These are phyloP conservation scores for Monosporozyma servazzii DNA, from an alignment of 805 yeast genomes.

Conservation along the genomic window DNA sequence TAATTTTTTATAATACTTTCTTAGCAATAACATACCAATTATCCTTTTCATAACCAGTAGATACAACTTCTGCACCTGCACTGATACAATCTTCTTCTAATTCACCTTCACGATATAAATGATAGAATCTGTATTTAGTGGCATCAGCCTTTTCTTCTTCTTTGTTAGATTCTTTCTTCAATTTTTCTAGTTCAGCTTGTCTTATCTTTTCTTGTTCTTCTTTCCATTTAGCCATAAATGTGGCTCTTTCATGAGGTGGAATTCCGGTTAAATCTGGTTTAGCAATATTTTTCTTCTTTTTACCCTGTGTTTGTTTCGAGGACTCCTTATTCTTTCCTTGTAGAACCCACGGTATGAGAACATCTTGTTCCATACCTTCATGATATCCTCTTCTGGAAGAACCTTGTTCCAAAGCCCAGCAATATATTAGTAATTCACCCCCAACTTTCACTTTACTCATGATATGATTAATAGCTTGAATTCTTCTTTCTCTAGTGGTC, in stretches of 20 bases:
- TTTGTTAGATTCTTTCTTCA: slow-evolving; percentile 14
- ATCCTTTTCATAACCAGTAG: slow-evolving; percentile 81
- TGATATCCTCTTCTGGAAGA: slow-evolving; percentile 82
- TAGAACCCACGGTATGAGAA: slow-evolving; percentile 91
- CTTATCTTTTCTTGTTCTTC: slow-evolving; percentile 20
- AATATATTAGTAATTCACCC: slow-evolving; percentile 74
- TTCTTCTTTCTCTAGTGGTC: slow-evolving; percentile 71
- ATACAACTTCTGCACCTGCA: slow-evolving; percentile 65
- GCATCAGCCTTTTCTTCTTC: slow-evolving; percentile 22
- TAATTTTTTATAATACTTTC: slow-evolving; percentile 11
- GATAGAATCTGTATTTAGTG: slow-evolving; percentile 80
- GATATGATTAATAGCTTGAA: slow-evolving; percentile 64
- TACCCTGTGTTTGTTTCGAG: slow-evolving; percentile 27
- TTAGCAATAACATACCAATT: slow-evolving; percentile 78
- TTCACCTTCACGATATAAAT: slow-evolving; percentile 78
- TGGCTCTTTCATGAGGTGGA: slow-evolving; percentile 24
- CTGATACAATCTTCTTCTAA: slow-evolving; percentile 54
- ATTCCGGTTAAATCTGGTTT: slow-evolving; percentile 23
- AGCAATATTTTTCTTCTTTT: slow-evolving; percentile 10
- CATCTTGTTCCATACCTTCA: slow-evolving; percentile 87
- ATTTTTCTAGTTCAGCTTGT: slow-evolving; percentile 10
- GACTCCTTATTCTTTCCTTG: slow-evolving; percentile 35
- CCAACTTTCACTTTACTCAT: slow-evolving; percentile 46
- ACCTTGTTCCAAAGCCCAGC: slow-evolving; percentile 95
- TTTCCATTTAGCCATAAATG: slow-evolving; percentile 22